Evolutionary conservation across 805 yeast genomes (phyloP).

Genomic region (Nakazawaea molendinolei): DNA sequence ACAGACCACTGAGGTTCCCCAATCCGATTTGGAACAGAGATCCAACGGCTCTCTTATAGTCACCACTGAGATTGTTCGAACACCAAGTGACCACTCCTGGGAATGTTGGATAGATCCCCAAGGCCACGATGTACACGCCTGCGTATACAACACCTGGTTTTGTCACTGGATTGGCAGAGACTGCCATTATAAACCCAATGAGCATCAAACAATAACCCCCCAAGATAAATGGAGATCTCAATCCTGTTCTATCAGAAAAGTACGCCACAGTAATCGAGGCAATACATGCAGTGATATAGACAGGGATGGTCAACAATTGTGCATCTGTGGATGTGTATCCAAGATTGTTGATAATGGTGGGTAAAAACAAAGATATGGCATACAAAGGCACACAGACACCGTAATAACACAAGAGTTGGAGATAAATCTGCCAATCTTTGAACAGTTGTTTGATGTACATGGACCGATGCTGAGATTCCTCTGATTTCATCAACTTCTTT

Average conservation of each 20-base stretch:
- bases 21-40: constrained; percentile 33
- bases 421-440: constrained; percentile 31
- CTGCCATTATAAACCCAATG: constrained; percentile 27
- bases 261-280: constrained; percentile 24
- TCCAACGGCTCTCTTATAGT: constrained; percentile 31
- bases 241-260: constrained; percentile 21
- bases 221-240: constrained; percentile 25
- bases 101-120: constrained; percentile 25
- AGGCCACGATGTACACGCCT: constrained; percentile 25
- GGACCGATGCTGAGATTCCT: constrained; percentile 11
- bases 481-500: constrained; percentile 6
- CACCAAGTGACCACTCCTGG: constrained; percentile 30
- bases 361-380: constrained; percentile 36
- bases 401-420: constrained; percentile 37
- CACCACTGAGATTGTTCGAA: constrained; percentile 29
- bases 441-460: constrained; percentile 25
- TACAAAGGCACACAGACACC: constrained; percentile 30
- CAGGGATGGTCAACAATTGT: constrained; percentile 35
- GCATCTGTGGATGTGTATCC: constrained; percentile 26
- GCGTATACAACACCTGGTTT: constrained; percentile 25
- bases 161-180: constrained; percentile 19
- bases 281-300: constrained; percentile 26
- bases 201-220: constrained; percentile 22
- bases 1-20: constrained; percentile 32
- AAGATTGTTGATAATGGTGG: constrained; percentile 30